Evolutionary conservation across 331 rosid genomes (phyloP), one percentile per base, ranked within the genome.

Genomic region (Ulmus americana): DNA sequence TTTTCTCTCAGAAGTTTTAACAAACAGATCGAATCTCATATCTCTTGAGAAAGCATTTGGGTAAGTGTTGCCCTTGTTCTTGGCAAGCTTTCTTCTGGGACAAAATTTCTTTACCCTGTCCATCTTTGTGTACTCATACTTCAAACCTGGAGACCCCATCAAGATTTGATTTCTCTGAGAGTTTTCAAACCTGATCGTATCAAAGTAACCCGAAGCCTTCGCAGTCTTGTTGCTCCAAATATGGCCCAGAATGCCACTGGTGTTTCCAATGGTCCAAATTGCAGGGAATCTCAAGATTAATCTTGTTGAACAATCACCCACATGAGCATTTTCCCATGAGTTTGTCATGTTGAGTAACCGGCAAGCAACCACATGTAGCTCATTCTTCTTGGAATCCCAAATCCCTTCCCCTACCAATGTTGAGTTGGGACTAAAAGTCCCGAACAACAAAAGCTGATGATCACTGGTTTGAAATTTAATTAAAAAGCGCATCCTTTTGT

Each of bases 341-440:
- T 58, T 35, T 0, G 53, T 10, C 10, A 48, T 63, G 41, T 65
- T 50, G 7, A 59, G 18, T 45, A 84, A 42, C 48, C 55, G 71
- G 39, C 95, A 89, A 46, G 83, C 91, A 39, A 75, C 81, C 49
- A 82, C 45, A 46, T 7, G 5, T 6, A 82, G 52, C 6, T 43
- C 60, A 47, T 77, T 75, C 40, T 52, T 68, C 59, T 61, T 74
- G 20, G 74, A 75, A 64, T 88, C 79, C 95, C 90, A 88, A 61
- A 73, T 70, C 6, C 87, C 95, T 77, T 86, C 95, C 10, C 96
- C 95, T 45, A 75, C 38, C 54, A 86, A 59, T 14, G 69, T 57
- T n/a, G 61, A 72, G 3, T 58, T 57, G 7, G 90, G 88, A 70
- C 57, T 71, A 47, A 83, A 80, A 60, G 50, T 70, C 14, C 18